Evolutionary conservation across 805 yeast genomes (phyloP).

Genomic region (Saccharomycopsis fermentans): DNA sequence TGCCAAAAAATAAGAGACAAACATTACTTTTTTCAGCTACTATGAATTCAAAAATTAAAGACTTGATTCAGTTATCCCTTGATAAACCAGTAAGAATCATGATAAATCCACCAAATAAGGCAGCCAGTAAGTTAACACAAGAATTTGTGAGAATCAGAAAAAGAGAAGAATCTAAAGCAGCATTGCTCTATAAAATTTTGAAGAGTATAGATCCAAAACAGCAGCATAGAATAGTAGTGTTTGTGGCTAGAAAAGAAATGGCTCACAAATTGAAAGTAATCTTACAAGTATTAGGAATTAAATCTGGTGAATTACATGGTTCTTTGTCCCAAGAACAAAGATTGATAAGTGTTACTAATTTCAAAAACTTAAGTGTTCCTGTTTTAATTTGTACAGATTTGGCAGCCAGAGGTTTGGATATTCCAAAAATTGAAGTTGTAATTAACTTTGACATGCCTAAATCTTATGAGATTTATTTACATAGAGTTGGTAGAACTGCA

Average conservation of each 20-base stretch:
- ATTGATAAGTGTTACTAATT: slow-evolving; percentile 68
- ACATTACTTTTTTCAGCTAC: slow-evolving; percentile 94
- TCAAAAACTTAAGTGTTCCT: slow-evolving; percentile 76
- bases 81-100: slow-evolving; percentile 87
- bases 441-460: slow-evolving; percentile 95
- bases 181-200: slow-evolving; percentile 64
- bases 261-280: slow-evolving; percentile 80
- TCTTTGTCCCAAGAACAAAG: slow-evolving; percentile 89
- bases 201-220: slow-evolving; percentile 53
- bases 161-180: slow-evolving; percentile 75
- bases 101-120: slow-evolving; percentile 94
- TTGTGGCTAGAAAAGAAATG: slow-evolving; percentile 82
- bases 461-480: slow-evolving; percentile 80
- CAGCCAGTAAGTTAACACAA: slow-evolving; percentile 82
- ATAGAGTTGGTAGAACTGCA: slow-evolving; percentile 98
- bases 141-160: slow-evolving; percentile 93
- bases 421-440: slow-evolving; percentile 92
- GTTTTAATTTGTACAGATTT: slow-evolving; percentile 91
- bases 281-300: slow-evolving; percentile 64
- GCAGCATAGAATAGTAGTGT: slow-evolving; percentile 72
- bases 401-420: slow-evolving; percentile 98
- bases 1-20: slow-evolving; percentile 80
- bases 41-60: slow-evolving; percentile 89
- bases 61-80: slow-evolving; percentile 76
- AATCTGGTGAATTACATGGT: slow-evolving; percentile 75